Conservation (phyloP, 129 eudicot genomes). For the Deinandra increscens region DNA sequence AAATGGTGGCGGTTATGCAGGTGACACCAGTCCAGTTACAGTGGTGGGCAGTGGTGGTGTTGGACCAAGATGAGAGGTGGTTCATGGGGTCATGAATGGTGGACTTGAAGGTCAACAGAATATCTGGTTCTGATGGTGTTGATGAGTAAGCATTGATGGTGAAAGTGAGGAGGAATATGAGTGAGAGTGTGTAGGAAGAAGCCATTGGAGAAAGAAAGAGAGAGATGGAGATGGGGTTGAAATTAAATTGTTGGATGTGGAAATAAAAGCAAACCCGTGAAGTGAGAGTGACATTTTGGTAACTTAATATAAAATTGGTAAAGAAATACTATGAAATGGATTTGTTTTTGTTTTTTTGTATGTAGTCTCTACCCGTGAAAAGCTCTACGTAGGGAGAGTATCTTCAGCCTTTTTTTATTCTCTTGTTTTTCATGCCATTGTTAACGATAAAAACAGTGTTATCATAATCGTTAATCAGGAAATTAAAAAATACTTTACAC, state of each 20-base stretch:
- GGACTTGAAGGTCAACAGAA: constrained; percentile 71
- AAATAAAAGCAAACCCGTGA: constrained; percentile 34
- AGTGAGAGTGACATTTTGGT: constrained; percentile 30
- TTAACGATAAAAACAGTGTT: constrained; percentile 10
- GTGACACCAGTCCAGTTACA: constrained; percentile 94
- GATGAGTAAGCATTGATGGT: constrained; percentile 26
- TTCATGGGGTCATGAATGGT: constrained; percentile 68
- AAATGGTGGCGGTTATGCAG: constrained; percentile 53
- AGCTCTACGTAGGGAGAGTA: constrained; percentile 23
- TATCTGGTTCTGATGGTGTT: constrained; percentile 55
- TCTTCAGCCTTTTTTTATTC: constrained; percentile 27
- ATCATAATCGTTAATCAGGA: not conserved
- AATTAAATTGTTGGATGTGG: constrained; percentile 12
- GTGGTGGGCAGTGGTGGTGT: constrained; percentile 49
- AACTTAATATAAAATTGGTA: not conserved
- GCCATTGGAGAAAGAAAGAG: constrained; percentile 52
- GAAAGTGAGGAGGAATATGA: constrained; percentile 32
- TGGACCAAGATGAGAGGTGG: constrained; percentile 73
- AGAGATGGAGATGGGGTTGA: not conserved
- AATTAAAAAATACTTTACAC: not conserved
- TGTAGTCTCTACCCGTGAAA: constrained; percentile 32
- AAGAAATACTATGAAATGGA: not conserved
- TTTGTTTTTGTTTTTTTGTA: constrained; percentile 33
- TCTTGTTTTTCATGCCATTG: constrained; percentile 9
- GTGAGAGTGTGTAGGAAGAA: constrained; percentile 36